Percentiles rank a stretch among this genome's conserved stretches.
phyloP scores from a whole-genome alignment of 176 grass and related monocot species.

The Guadua angustifolia region DNA sequence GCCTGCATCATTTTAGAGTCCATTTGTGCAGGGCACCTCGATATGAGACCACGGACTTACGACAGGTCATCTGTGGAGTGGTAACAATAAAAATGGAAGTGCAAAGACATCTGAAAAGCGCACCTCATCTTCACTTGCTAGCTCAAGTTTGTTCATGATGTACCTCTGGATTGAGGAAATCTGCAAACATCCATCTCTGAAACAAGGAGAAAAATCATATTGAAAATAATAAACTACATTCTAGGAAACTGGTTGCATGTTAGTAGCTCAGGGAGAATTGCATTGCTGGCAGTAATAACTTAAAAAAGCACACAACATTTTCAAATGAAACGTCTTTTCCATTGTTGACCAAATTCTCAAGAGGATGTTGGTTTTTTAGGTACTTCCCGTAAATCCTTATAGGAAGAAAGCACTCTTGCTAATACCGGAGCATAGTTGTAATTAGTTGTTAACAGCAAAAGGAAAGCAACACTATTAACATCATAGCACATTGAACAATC shows the following conservation, averaged over 20 bases:
- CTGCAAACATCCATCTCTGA: slow-evolving; percentile 71
- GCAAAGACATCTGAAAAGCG: slow-evolving; percentile 4
- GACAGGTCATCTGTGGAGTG: not conserved
- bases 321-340: slow-evolving; percentile 9
- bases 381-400: not conserved
- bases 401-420: not conserved
- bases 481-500: not conserved
- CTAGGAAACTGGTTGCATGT: not conserved
- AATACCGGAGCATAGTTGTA: not conserved
- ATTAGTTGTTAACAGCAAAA: not conserved
- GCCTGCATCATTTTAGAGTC: slow-evolving; percentile 4
- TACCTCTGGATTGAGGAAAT: slow-evolving; percentile 77
- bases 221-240: slow-evolving; percentile 21
- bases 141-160: slow-evolving; percentile 69
- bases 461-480: not conserved
- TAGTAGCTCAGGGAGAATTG: not conserved
- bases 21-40: not conserved
- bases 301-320: not conserved
- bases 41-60: not conserved
- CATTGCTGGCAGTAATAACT: not conserved
- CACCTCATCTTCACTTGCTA: slow-evolving; percentile 83
- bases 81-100: not conserved
- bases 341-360: not conserved
- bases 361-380: not conserved
- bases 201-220: slow-evolving; percentile 38